Percentiles rank a stretch among this genome's conserved stretches.
phyloP scores from a whole-genome alignment of 1,284 basidiomycete species.

The Phlebopus sp. region DNA sequence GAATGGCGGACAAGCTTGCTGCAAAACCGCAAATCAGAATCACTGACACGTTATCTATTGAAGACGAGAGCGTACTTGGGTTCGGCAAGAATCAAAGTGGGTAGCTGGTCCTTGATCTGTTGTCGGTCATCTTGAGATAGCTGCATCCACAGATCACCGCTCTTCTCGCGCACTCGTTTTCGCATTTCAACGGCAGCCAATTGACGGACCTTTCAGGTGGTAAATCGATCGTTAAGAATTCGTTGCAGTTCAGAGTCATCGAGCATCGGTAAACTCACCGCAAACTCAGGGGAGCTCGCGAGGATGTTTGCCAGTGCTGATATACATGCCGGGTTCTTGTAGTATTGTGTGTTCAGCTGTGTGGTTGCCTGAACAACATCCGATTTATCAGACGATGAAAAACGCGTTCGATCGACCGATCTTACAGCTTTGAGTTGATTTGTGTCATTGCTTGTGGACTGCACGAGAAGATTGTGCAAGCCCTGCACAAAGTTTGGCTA shows the following conservation, averaged over 20 bases:
- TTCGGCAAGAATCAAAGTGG: conserved; percentile 79
- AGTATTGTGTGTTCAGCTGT: conserved; percentile 86
- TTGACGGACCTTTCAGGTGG: conserved; percentile 78
- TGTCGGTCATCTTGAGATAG: conserved; percentile 71
- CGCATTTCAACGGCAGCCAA: conserved; percentile 97
- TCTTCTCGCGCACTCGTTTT: conserved; percentile 84
- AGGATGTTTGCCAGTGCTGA: conserved; percentile 90
- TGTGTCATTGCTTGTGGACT: conserved; percentile 86
- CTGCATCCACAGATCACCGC: conserved; percentile 82
- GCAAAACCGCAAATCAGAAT: conserved; percentile 11
- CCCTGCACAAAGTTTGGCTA: conserved; percentile 72
- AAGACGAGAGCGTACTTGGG: conserved; percentile 54
- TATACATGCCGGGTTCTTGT: conserved; percentile 89
- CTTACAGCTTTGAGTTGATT: conserved; percentile 83
- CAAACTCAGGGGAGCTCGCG: conserved; percentile 75
- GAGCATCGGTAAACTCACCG: conserved; percentile 44
- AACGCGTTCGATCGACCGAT: conserved; percentile 26
- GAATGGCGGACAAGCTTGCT: conserved; percentile 89
- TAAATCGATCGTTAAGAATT: neutral
- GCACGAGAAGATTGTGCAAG: conserved; percentile 81
- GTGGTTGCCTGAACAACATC: conserved; percentile 73
- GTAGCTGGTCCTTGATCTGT: conserved; percentile 85
- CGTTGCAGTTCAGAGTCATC: conserved; percentile 4
- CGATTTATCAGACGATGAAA: conserved; percentile 11
- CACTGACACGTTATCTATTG: neutral